A percentile compares a stretch with the other conserved stretches of the same genome.
Evolutionary conservation across 768 basidiomycete species (phyloP).

Genomic region (Tulasnella calospora): DNA sequence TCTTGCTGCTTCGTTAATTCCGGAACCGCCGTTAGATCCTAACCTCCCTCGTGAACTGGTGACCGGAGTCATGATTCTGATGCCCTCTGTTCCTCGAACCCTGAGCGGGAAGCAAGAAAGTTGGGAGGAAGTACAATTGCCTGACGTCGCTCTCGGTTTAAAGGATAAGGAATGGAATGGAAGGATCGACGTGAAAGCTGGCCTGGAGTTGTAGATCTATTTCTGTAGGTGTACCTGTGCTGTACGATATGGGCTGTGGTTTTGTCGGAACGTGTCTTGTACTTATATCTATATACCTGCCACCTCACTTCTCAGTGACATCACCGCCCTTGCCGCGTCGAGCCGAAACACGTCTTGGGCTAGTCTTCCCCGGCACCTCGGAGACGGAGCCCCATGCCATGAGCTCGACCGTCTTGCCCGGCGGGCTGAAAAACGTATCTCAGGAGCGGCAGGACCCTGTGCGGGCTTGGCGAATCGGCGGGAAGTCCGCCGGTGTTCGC

Average conservation of each 20-base stretch:
- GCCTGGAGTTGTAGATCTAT: background rate
- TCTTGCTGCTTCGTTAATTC: background rate
- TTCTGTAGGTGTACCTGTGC: background rate
- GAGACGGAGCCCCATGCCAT: background rate
- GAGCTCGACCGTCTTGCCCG: background rate
- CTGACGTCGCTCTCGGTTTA: background rate
- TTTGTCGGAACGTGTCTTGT: background rate
- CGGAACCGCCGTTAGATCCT: background rate
- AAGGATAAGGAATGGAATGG: slow-evolving; percentile 1
- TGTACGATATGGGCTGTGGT: background rate
- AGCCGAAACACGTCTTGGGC: background rate
- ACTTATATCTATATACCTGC: background rate
- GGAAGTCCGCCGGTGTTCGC: background rate
- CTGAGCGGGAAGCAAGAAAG: background rate
- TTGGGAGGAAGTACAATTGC: background rate
- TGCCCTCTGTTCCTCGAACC: background rate
- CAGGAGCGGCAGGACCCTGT: background rate
- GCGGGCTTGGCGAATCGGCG: slow-evolving; percentile 2
- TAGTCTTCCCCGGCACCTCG: background rate
- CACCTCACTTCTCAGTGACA: background rate
- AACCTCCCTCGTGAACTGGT: background rate
- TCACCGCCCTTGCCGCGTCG: background rate
- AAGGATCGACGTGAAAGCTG: background rate
- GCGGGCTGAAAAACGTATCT: no score
- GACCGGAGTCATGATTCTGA: background rate